Base-by-base conservation (phyloP, 495 filamentous ascomycete species). In the Rhizodiscina lignyota region DNA sequence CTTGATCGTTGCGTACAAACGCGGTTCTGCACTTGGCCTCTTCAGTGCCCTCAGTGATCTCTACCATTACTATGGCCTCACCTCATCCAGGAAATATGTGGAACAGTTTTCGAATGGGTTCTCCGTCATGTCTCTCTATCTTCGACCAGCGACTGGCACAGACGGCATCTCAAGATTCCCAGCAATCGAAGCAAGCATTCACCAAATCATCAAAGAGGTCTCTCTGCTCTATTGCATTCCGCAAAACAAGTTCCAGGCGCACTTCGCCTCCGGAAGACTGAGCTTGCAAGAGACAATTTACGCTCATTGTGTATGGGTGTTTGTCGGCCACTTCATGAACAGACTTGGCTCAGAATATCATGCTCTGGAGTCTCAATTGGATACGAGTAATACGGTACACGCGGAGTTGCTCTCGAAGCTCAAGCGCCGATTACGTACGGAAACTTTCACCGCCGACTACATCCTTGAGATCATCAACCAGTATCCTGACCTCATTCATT, bases 31-130 rank as follows among this genome's bases (percentile, higher is more conserved):
- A 17, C 70, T 85, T 56, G 91, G 89, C 26, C 60, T 97, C 45
- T 97, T 97, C 64, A 93, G 85, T 43, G 85, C 89, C 17, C 58
- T 97, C 37, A 92, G 83, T 40, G 91, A 96, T 55, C 64, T 97
- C 17, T 97, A 97, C 58, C 89, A 97, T 61, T 94, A 94, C 66
- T 96, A 97, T 51, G 91, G 91, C 18, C 70, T 94, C 33, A 96
- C 89, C 1, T 92, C 83, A 53, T 84, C 89, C 1, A 72, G 89
- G 35, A 97, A 97, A 62, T 97, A 97, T 49, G 79, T 96, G 18
- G 86, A 97, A 60, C 87, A 96, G 58, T 97, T 97, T 63, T 92
- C 87, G 47, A 97, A 96, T 54, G 89, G 89, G 34, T 89, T 94
- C 53, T 89, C 82, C 11, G 81, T 94, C 44, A 87, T 96, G 63